phyloP scores from a whole-genome alignment of 176 grass and related monocot genomes.

The Triticum timopheevii region DNA sequence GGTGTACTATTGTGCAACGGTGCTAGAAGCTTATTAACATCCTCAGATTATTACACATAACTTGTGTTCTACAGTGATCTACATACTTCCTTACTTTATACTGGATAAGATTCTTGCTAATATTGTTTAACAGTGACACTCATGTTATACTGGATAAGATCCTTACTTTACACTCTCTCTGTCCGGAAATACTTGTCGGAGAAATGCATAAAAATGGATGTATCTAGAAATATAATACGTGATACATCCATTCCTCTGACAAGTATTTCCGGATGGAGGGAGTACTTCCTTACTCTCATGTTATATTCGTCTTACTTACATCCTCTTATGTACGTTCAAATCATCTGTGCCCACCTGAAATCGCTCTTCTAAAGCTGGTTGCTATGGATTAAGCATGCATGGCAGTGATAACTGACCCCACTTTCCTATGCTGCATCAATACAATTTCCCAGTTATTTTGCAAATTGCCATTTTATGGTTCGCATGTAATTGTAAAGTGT shows the following conservation, averaged over 20 bases:
- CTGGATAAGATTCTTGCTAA: not conserved
- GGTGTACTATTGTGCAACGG: not conserved
- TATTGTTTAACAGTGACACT: not conserved
- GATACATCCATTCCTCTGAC: too few species aligned
- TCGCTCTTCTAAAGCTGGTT: not conserved
- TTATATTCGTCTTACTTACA: not conserved
- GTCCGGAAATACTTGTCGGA: too few species aligned
- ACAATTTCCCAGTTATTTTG: not conserved
- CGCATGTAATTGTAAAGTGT: not conserved
- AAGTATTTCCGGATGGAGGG: too few species aligned
- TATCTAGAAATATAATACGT: too few species aligned
- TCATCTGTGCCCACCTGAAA: not conserved
- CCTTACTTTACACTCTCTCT: too few species aligned
- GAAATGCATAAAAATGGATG: too few species aligned
- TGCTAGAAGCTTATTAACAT: not conserved
- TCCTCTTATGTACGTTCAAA: not conserved
- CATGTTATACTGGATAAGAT: too few species aligned
- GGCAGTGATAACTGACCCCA: not conserved
- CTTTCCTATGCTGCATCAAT: not conserved
- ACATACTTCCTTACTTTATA: not conserved
- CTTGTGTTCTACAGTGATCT: not conserved
- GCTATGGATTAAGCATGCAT: not conserved
- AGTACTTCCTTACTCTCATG: not conserved
- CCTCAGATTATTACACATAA: not conserved
- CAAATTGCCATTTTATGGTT: not conserved